phyloP scores from a whole-genome alignment of 805 yeast species.

The Myxozyma mucilagina region DNA sequence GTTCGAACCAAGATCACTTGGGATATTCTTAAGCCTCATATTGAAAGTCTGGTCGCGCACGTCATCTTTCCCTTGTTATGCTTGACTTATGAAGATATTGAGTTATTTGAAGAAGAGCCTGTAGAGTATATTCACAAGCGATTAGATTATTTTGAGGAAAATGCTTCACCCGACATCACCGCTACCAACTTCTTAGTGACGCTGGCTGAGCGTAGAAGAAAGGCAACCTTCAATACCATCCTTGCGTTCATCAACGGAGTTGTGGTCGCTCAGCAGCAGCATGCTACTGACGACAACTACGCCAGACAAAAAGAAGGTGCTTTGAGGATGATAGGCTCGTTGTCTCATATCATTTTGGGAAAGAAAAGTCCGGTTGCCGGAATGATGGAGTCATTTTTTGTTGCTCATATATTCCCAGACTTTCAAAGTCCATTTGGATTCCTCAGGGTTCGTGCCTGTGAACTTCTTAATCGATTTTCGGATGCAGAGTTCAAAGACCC shows the following conservation, averaged over 20 bases:
- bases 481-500: constrained; percentile 59
- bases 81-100: constrained; percentile 66
- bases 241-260: constrained; percentile 59
- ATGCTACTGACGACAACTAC: constrained; percentile 40
- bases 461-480: constrained; percentile 57
- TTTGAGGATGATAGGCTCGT: constrained; percentile 72
- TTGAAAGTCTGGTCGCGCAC: constrained; percentile 63
- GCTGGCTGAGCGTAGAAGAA: constrained; percentile 66
- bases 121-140: constrained; percentile 78
- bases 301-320: constrained; percentile 77
- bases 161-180: constrained; percentile 70
- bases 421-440: constrained; percentile 60
- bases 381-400: constrained; percentile 70
- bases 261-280: constrained; percentile 33
- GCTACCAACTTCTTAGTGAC: constrained; percentile 73
- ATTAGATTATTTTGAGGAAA: constrained; percentile 62
- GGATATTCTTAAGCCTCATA: constrained; percentile 64
- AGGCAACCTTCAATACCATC: constrained; percentile 59
- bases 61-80: constrained; percentile 76
- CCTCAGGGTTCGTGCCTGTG: constrained; percentile 62
- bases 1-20: constrained; percentile 63
- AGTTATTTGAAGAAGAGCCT: constrained; percentile 81
- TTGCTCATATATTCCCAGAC: constrained; percentile 67
- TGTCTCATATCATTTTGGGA: constrained; percentile 56
- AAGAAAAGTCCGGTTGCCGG: constrained; percentile 57